Evolutionary conservation across 768 basidiomycete species (phyloP).

Genomic region (Boletus edulis): DNA sequence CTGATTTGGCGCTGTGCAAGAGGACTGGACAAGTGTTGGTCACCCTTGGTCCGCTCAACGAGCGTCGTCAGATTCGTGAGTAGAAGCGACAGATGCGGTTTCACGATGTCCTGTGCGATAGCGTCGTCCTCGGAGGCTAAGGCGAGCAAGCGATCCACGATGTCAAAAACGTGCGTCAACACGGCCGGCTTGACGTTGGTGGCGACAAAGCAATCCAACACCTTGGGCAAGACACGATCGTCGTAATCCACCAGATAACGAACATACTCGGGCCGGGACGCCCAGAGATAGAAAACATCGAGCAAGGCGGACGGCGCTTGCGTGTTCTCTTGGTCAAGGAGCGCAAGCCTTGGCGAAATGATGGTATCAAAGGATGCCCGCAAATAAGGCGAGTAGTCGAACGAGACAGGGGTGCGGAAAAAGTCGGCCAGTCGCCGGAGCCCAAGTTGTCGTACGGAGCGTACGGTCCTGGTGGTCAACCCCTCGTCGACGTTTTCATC

Average conservation of each 20-base stretch:
- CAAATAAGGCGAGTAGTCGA: slow-evolving; percentile 77
- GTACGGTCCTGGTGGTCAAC: slow-evolving; percentile 39
- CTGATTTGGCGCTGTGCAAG: slow-evolving; percentile 79
- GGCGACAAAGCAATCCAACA: slow-evolving; percentile 80
- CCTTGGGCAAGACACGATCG: slow-evolving; percentile 61
- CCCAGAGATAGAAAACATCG: slow-evolving; percentile 82
- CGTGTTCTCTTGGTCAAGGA: slow-evolving; percentile 80
- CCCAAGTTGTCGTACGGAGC: slow-evolving; percentile 77
- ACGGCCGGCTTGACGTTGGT: slow-evolving; percentile 87
- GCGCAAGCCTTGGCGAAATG: slow-evolving; percentile 79
- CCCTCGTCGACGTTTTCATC: slow-evolving; percentile 34
- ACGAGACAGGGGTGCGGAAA: slow-evolving; percentile 69
- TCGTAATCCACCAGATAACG: slow-evolving; percentile 71
- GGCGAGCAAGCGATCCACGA: slow-evolving; percentile 68
- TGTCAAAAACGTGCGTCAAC: slow-evolving; percentile 77
- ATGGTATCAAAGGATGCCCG: slow-evolving; percentile 60
- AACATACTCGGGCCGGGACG: slow-evolving; percentile 53
- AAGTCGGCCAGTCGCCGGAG: slow-evolving; percentile 87
- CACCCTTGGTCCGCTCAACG: slow-evolving; percentile 59
- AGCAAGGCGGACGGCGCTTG: slow-evolving; percentile 88
- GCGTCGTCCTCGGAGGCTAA: slow-evolving; percentile 49
- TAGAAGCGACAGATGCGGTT: slow-evolving; percentile 68
- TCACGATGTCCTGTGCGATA: slow-evolving; percentile 54
- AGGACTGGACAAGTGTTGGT: slow-evolving; percentile 50
- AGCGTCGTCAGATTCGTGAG: slow-evolving; percentile 69